Conservation (phyloP, 192 early-diverging fungal genomes). For the Podila clonocystis region DNA sequence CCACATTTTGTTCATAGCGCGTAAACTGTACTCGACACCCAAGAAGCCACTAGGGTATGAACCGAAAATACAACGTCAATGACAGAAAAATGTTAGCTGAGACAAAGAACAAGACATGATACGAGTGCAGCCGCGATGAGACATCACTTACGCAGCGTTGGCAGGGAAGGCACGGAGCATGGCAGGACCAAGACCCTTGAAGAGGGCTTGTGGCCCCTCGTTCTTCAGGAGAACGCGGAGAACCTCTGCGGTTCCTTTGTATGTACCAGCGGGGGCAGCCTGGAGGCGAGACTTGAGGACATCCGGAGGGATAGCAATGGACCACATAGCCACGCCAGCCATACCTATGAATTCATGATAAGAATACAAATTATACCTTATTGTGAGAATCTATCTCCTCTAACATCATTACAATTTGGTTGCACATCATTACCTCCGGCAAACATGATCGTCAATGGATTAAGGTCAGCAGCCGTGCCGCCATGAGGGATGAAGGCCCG, state of each 20-base stretch:
- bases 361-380: neutral
- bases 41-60: slow-evolving; percentile 34
- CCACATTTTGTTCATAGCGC: slow-evolving; percentile 44
- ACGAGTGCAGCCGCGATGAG: slow-evolving; percentile 35
- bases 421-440: slow-evolving; percentile 78
- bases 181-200: slow-evolving; percentile 91
- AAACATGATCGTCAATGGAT: slow-evolving; percentile 82
- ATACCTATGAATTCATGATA: slow-evolving; percentile 62
- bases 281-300: slow-evolving; percentile 92
- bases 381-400: neutral
- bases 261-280: slow-evolving; percentile 87
- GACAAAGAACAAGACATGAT: neutral
- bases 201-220: slow-evolving; percentile 82
- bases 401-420: too few species aligned
- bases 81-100: neutral
- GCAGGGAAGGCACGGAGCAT: slow-evolving; percentile 91
- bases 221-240: slow-evolving; percentile 67
- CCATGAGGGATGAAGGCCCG: slow-evolving; percentile 68
- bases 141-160: slow-evolving; percentile 78
- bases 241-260: slow-evolving; percentile 74
- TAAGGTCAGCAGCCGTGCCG: slow-evolving; percentile 78
- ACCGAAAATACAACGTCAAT: slow-evolving; percentile 3
- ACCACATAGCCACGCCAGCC: slow-evolving; percentile 99
- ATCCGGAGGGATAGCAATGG: slow-evolving; percentile 92
- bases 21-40: slow-evolving; percentile 49